Conservation (phyloP, 2,329 filamentous ascomycete species). For the Alternaria dauci region DNA sequence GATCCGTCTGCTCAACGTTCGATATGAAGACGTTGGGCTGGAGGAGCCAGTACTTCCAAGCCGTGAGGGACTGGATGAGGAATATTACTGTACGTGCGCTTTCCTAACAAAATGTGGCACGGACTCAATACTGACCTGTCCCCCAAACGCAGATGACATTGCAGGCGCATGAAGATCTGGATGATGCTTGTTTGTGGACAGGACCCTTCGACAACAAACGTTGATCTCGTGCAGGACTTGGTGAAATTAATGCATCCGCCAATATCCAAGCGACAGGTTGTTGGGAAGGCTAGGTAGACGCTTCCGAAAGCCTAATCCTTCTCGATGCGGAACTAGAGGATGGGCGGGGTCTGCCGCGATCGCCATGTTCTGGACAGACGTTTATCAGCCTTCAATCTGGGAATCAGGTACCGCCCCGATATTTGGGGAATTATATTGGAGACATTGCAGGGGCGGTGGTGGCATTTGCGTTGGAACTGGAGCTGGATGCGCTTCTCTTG, state of each 20-base stretch:
- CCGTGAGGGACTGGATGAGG: conserved; percentile 84
- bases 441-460: not conserved
- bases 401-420: conserved; percentile 3
- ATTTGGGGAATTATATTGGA: conserved; percentile 3
- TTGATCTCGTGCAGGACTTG: conserved; percentile 8
- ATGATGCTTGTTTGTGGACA: not conserved
- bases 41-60: conserved; percentile 80
- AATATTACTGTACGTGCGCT: conserved; percentile 82
- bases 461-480: conserved; percentile 15
- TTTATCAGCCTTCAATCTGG: not conserved
- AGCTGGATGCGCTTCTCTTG: conserved; percentile 23
- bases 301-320: conserved; percentile 1
- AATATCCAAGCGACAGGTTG: conserved; percentile 1
- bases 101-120: conserved; percentile 20
- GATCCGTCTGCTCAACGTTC: conserved; percentile 89
- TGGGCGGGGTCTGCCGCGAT: conserved; percentile 7
- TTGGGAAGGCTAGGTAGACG: conserved; percentile 16
- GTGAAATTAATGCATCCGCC: conserved; percentile 5
- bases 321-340: conserved; percentile 1
- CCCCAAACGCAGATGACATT: conserved; percentile 16
- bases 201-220: conserved; percentile 5
- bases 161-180: conserved; percentile 11
- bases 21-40: conserved; percentile 78
- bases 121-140: conserved; percentile 4
- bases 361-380: not conserved